Evolutionary conservation across 352 stramenopile genomes (phyloP), one percentile per base, ranked within the genome.

Genomic region (Globisporangium middletonii): DNA sequence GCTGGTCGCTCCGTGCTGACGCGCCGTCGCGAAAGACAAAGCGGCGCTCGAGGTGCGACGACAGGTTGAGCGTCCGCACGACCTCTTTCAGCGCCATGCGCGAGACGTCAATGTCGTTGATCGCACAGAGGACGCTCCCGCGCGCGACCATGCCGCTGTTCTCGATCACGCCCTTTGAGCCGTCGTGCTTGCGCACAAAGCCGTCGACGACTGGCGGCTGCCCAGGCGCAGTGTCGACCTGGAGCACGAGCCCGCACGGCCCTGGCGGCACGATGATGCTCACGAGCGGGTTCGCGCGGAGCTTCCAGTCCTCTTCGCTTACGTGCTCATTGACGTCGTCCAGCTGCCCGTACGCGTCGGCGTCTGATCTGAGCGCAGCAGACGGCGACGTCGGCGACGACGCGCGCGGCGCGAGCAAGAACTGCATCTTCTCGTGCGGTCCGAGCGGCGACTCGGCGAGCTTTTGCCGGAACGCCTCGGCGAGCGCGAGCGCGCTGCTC

Each of bases 21-120:
- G 3, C 2, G 3, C 18, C 13, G 62, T 88, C 79, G 35, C 73
- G 72, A 62, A 92, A 92, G 42, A 86, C 75, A 67, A 92, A 92
- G 49, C 83, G 68, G 33, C 78, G 76, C 57, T 86, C 77, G 37
- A 86, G 67, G 53, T 88, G 81, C 35, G 76, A 83, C 53, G 79
- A 90, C 46, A 86, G 52, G 58, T 88, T 88, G 53, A 94, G 71
- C 43, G 79, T 82, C 26, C 72, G 77, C 53, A 88, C 71, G 15
- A 92, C 82, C 45, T 94, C 79, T 46, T 74, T 73, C 35, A 88
- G 67, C 56, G 77, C 68, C 68, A 88, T 79, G 47, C 61, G 65
- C 53, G 73, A 72, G 50, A 94, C 79, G 59, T 89, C 83, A 11
- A 86, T 77, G 63, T 88, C 77, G 69, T 94, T 89, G 69, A 94